A percentile compares a stretch with the other conserved stretches of the same genome.
Conservation (phyloP, 176 grass and related monocot genomes). For the Avena atlantica region DNA sequence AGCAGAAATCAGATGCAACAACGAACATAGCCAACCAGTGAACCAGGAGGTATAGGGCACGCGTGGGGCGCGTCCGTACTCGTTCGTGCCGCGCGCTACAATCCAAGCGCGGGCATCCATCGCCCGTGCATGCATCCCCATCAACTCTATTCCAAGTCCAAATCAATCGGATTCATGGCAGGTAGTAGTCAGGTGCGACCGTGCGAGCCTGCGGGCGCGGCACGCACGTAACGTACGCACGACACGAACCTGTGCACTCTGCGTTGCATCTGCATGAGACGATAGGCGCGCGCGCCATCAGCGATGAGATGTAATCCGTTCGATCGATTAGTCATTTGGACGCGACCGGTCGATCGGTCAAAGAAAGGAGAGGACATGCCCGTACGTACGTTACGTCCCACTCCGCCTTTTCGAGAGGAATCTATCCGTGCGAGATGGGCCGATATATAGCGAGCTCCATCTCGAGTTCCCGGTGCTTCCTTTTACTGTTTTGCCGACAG, state of each 20-base stretch:
- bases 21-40: neutral
- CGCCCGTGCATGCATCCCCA: neutral
- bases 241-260: too few relatives aligned
- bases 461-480: neutral
- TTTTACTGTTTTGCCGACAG: constrained; percentile 52
- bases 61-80: neutral
- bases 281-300: too few relatives aligned
- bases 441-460: too few relatives aligned
- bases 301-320: too few relatives aligned
- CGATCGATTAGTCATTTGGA: constrained; percentile 15
- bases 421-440: neutral
- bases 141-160: neutral
- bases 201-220: too few relatives aligned
- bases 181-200: neutral
- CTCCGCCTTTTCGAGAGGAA: neutral
- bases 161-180: neutral
- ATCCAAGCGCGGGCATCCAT: neutral
- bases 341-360: constrained; percentile 33
- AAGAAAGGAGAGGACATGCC: neutral
- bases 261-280: too few relatives aligned
- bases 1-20: neutral
- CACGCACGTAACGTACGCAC: too few relatives aligned
- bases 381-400: neutral
- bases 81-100: neutral
- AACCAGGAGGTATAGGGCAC: neutral